These are phyloP conservation scores for Elsinoe australis DNA, from an alignment of 2,329 filamentous ascomycete genomes.

Conservation along the genomic window DNA sequence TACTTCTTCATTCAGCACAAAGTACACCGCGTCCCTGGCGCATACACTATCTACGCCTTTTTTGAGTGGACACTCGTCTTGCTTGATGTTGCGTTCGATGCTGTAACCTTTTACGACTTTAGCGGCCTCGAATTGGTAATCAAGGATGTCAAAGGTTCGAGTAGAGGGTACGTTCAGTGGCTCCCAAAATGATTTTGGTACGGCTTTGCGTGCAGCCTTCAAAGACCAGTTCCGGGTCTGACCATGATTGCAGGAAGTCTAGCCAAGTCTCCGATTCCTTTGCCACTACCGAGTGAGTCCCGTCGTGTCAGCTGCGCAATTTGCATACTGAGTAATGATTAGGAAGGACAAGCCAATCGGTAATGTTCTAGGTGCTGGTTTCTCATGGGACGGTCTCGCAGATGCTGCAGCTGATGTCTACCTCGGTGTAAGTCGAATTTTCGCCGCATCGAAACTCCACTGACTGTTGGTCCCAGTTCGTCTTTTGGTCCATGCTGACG, in stretches of 20 bases:
- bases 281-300: conserved; percentile 13
- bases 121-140: conserved; percentile 78
- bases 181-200: conserved; percentile 65
- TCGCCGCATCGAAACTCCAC: neutral
- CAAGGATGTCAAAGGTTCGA: conserved; percentile 79
- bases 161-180: conserved; percentile 97
- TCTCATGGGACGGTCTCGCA: conserved; percentile 65
- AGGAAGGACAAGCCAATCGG: conserved; percentile 70
- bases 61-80: conserved; percentile 96
- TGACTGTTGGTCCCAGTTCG: conserved; percentile 51
- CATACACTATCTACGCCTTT: conserved; percentile 95
- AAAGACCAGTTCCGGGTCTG: conserved; percentile 21
- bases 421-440: conserved; percentile 60
- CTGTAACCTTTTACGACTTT: conserved; percentile 89
- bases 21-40: conserved; percentile 85
- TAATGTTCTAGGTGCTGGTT: conserved; percentile 61
- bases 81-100: conserved; percentile 93
- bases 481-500: conserved; percentile 93
- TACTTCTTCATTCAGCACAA: conserved; percentile 99
- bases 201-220: conserved; percentile 1
- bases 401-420: conserved; percentile 85
- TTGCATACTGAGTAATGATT: conserved; percentile 23
- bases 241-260: conserved; percentile 40
- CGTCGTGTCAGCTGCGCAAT: neutral
- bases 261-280: conserved; percentile 39